Evolutionary conservation across 768 basidiomycete species (phyloP), one percentile per base, ranked within the genome.

Genomic region (Mycena indigotica): DNA sequence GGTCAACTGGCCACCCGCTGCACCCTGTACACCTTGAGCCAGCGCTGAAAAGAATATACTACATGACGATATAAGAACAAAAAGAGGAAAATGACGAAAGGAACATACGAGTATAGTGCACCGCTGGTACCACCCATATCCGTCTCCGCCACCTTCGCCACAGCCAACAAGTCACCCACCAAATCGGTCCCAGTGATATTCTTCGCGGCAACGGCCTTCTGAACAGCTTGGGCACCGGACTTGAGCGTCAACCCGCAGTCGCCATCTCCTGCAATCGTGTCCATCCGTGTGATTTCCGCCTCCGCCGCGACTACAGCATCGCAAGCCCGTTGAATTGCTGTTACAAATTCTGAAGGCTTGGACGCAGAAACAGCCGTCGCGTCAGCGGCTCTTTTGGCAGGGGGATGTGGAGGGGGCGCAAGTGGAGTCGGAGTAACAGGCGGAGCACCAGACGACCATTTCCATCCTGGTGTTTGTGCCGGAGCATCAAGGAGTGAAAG

Each of bases 41-140:
- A 96, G 82, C 3, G 84, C 89, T 12, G 93, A 92, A 77, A 95
- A 93, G 77, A 94, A 95, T 59, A 96, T 95, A 2, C 93, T 94
- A 67, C 1, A 53, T n/a, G 19, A 62, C 25, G 52, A 28, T 28
- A 30, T 12, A 26, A 54, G 41, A 25, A 45, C 35, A 29, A 5
- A 24, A 3, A 3, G 23, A 38, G 17, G 28, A 21, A 24, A 32
- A 44, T 38, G 19, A 49, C 35, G 30, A 53, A 49, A 12, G 28
- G 5, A 12, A 83, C 90, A 56, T 63, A 93, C 91, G 93, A 94
- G 70, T 95, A 96, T 25, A 96, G 71, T 0, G 93, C 93, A 3
- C 94, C 94, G 62, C 88, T 91, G 5, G 94, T 95, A 29, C 94
- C 94, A 13, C 91, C 94, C 94, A 96, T 96, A 17, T 79, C 77